Base-by-base conservation (phyloP, 108 stramenopile genomes). In the Cyclotella choctawhatcheeana region DNA sequence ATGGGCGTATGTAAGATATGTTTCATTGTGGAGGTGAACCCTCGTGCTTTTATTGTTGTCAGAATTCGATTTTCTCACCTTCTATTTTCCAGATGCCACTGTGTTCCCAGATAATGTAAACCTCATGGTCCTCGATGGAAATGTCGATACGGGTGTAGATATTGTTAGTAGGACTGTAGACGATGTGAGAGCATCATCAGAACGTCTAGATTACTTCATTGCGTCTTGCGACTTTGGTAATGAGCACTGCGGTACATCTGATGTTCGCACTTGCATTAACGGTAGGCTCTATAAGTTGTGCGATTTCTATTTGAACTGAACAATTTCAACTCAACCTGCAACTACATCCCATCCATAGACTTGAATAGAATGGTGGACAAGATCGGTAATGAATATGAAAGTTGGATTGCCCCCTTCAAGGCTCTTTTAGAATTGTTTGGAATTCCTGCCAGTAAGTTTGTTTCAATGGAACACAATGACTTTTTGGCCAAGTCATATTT, bases 161-260 rank as follows among this genome's bases (percentile, higher is more conserved):
- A 67, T 67, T 30, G 53, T 67, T 35, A 20, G 47, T n/a, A 37
- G 35, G 6, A 40, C 53, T 8, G 25, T 37, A 1, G 67, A 55
- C 26, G 10, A 34, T 40, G 52, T 22, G 14, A 35, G 67, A 16
- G 26, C 67, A 3, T 40, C 13, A 10, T 16, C 54, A 29, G 44
- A 67, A 35, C 24, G 67, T 2, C 14, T 67, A 3, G 67, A 67
- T 43, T 67, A 67, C 37, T 67, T 67, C 67, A 55, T 67, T 27
- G 31, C 67, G 2, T 55, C 53, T 16, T 67, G 67, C 27, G 67
- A 67, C 2, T 37, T 67, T 34, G 35, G 35, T 2, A 34, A 30
- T 43, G 20, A 40, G 5, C 40, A 45, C 2, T 63, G 62, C 44
- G 44, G 44, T 8, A 20, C 31, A 16, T 17, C 3, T 3, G 62